Conservation (phyloP, 2,329 filamentous ascomycete genomes). For the Acrocalymma vagum region DNA sequence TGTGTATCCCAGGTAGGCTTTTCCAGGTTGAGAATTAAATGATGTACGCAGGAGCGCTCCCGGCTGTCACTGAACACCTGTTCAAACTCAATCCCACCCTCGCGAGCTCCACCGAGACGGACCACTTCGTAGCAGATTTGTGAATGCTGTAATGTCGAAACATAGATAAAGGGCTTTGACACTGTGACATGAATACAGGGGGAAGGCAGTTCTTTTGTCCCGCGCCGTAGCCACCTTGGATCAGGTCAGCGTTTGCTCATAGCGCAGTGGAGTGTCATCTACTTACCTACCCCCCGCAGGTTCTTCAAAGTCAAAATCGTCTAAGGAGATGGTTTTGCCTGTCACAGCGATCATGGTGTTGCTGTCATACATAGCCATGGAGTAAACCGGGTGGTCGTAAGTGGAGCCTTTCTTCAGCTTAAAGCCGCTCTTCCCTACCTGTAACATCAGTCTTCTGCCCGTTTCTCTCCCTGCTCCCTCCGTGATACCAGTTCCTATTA, state of each 20-base stretch:
- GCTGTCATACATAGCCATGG: constrained; percentile 36
- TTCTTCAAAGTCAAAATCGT: constrained; percentile 34
- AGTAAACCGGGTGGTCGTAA: constrained; percentile 39
- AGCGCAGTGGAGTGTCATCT: background rate
- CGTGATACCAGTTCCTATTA: constrained; percentile 61
- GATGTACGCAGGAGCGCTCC: constrained; percentile 33
- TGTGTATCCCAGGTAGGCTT: too few relatives aligned
- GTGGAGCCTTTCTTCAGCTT: constrained; percentile 57
- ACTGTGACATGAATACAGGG: constrained; percentile 60
- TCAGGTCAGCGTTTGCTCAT: too few relatives aligned
- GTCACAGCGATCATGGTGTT: constrained; percentile 32
- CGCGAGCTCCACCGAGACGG: constrained; percentile 45
- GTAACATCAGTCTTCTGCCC: constrained; percentile 41
- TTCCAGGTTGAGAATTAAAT: constrained; percentile 30
- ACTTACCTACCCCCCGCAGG: constrained; percentile 32
- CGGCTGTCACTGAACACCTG: constrained; percentile 40
- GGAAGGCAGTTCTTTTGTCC: constrained; percentile 55
- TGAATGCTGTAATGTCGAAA: constrained; percentile 64
- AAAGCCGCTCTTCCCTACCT: constrained; percentile 46
- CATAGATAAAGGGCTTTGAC: constrained; percentile 56
- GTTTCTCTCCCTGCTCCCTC: constrained; percentile 23
- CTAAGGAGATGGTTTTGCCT: constrained; percentile 36
- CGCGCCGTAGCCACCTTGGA: constrained; percentile 50
- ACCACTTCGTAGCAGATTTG: constrained; percentile 57
- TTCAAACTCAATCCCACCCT: constrained; percentile 22